Conservation (phyloP, 495 filamentous ascomycete species). For the Penicillium steckii region DNA sequence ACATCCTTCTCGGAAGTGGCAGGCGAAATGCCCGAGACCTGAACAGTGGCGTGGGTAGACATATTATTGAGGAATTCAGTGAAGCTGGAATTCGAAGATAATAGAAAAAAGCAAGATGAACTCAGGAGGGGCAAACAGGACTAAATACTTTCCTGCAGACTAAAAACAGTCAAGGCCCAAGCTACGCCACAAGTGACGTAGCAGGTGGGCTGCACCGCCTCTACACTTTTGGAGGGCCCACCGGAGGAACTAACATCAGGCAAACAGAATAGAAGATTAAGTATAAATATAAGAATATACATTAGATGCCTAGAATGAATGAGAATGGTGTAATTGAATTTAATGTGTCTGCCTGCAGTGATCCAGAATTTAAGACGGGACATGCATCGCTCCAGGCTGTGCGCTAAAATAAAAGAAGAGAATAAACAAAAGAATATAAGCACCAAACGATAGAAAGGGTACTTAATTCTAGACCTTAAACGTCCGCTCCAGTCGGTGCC, state of each 20-base stretch:
- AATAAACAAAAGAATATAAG: not conserved
- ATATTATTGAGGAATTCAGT: constrained; percentile 27
- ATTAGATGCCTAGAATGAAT: no score
- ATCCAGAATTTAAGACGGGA: not conserved
- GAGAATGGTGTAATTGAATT: no score
- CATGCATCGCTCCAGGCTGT: not conserved
- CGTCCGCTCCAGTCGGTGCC: not conserved
- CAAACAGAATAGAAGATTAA: no score
- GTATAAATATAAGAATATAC: no score
- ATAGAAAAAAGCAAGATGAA: not conserved
- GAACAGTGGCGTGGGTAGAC: constrained; percentile 49
- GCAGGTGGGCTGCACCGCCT: constrained; percentile 28
- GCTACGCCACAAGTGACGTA: constrained; percentile 35
- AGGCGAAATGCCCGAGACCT: constrained; percentile 76
- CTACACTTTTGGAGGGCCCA: no score
- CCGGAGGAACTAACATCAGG: no score
- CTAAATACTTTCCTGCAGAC: constrained; percentile 17
- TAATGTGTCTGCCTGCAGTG: constrained; percentile 18
- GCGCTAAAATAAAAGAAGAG: constrained; percentile 5
- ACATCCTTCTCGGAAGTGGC: constrained; percentile 86
- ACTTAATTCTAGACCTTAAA: not conserved
- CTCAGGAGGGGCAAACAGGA: constrained; percentile 2
- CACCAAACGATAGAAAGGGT: no score
- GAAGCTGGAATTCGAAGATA: not conserved
- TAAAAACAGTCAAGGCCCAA: not conserved